Base-by-base conservation (phyloP, 2,329 filamentous ascomycete species). In the Ceratocystis harringtonii region DNA sequence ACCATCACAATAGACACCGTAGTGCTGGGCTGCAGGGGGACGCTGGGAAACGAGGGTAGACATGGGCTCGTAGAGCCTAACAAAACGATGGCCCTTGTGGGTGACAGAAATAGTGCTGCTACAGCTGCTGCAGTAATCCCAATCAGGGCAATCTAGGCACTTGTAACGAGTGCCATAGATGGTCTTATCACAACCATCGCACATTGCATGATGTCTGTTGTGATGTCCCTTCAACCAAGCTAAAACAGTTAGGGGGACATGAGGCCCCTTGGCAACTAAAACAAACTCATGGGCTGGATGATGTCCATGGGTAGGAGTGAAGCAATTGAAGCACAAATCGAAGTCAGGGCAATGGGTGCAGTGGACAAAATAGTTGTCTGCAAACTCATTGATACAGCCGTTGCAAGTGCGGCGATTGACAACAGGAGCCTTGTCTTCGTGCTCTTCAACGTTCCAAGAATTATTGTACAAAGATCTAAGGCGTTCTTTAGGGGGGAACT, bases 71-170 rank as follows among this genome's bases (percentile, higher is more conserved):
- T 94, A 96, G 70, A 99, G 82, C 52, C 90, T 84, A 12, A 89
- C 89, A 73, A 99, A 97, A 70, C 92, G 88, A 75, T 99, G 94
- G 65, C 82, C 81, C 19, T 89, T 84, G 74, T 99, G 95, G 62
- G 82, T 84, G 71, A 84, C 80, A 68, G 77, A 75, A 57, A 89
- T 87, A 69, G 81, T 83, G 70, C 80, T 76, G 67, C 90, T 75
- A 76, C 95, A 99, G 7, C 83, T 79, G 28, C 82, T 81, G 79
- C 94, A 99, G 77, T 89, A 97, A 72, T 99, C 94, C 88, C 90
- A 99, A 75, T 99, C 94, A 55, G 95, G 94, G 79, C 94, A 99
- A 74, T 90, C 87, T 69, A 97, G 80, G 75, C 94, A 99, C 81
- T 99, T 99, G 83, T 97, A 88, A 70, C 94, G 92, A 66, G 96